Conservation (phyloP, 1,284 basidiomycete genomes). For the Phellinidium pouzarii region DNA sequence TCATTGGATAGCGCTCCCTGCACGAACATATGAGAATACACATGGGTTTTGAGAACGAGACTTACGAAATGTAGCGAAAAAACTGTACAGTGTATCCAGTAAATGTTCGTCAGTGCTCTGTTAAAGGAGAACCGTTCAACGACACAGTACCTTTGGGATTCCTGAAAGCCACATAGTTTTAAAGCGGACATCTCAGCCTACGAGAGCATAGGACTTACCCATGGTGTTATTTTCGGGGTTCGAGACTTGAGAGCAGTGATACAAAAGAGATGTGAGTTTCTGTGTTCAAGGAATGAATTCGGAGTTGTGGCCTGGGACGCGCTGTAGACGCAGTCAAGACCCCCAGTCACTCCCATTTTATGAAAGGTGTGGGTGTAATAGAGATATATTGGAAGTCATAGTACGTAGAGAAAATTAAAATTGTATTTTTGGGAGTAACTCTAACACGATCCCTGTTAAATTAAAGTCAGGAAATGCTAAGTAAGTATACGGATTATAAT, state of each 20-base stretch:
- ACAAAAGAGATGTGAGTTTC: neutral
- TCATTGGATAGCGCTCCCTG: constrained; percentile 96
- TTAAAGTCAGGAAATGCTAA: too few relatives aligned
- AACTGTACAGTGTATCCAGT: constrained; percentile 39
- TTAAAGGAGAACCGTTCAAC: neutral
- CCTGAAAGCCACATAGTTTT: constrained; percentile 12
- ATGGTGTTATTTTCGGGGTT: neutral
- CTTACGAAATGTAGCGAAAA: constrained; percentile 81
- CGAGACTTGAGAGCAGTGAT: neutral
- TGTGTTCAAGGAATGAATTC: neutral
- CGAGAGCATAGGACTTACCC: neutral
- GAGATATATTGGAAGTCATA: neutral
- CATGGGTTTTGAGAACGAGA: constrained; percentile 15
- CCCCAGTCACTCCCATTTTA: neutral
- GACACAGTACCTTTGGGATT: constrained; percentile 25
- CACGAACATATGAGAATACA: constrained; percentile 14
- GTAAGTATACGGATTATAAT: too few relatives aligned
- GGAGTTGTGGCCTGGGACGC: neutral
- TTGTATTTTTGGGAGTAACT: too few relatives aligned
- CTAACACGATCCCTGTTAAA: too few relatives aligned
- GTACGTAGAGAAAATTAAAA: too few relatives aligned
- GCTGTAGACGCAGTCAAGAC: neutral
- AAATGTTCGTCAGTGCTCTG: constrained; percentile 1
- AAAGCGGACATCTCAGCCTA: neutral
- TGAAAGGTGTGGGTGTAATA: neutral